Base-by-base conservation (phyloP, 768 basidiomycete genomes). In the Boletus speciosus region DNA sequence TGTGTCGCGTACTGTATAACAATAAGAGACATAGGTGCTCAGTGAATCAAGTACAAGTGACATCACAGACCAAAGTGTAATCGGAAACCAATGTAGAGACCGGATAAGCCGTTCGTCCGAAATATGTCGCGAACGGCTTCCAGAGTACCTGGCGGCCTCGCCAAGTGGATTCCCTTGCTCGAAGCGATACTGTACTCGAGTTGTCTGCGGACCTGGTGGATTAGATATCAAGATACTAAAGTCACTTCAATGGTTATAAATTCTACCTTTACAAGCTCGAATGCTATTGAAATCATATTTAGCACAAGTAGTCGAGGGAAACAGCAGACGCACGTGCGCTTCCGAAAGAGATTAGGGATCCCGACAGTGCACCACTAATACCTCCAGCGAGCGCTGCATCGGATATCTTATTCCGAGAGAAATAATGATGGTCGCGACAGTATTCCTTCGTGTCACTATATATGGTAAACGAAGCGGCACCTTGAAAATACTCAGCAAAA, bases 261-360 rank as follows among this genome's bases (percentile, higher is more conserved):
- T 54, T 72, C 55, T 55, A 93, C 93, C 80, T 98, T 98, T 66
- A 98, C 92, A 37, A 98, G 86, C 71, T 98, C 94, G 65, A 98
- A 98, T 44, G 94, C 90, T 82, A 40, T 51, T 31, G 42, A 23
- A 51, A 21, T 40, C 8, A 32, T 6, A 9, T 29, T 67, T 23
- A 64, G 53, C 56, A 46, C 79, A 39, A 43, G 47, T n/a, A 57
- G 23, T 32, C 19, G 12, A 45, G 38, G 21, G 41, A 38, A 48
- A 29, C 10, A 21, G 43, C 51, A 50, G 36, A 88, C 89, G 73
- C 70, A 93, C 90, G 95, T 58, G 90, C 86, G 76, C 90, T 93
- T 51, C 85, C 86, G 63, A 93, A 84, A 21, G 90, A 93, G 51
- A 97, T 95, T 44, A 95, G 73, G 8, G 92, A 86, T 10, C 95